A percentile compares a stretch with the other conserved stretches of the same genome.
These are phyloP conservation scores for Aureobasidium sp. DNA, from an alignment of 2,329 filamentous ascomycete genomes.

Conservation along the genomic window DNA sequence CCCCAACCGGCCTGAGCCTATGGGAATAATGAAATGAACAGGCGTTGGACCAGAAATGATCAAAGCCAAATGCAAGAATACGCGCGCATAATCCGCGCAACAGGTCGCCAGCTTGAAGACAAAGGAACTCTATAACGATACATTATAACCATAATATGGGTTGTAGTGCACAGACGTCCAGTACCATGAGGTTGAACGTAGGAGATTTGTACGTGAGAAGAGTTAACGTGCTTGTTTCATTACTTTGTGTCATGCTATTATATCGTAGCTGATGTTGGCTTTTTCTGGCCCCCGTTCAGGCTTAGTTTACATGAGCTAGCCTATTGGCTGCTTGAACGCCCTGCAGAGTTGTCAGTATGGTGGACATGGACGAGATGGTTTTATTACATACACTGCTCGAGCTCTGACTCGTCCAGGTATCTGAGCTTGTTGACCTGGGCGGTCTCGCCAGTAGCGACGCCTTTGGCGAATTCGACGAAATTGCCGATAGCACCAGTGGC, in stretches of 20 bases:
- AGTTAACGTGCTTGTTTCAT: conserved; percentile 2
- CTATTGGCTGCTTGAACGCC: conserved; percentile 12
- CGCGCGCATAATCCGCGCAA: neutral
- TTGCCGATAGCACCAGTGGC: conserved; percentile 56
- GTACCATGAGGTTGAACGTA: neutral
- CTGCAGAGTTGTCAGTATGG: neutral
- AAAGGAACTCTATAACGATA: neutral
- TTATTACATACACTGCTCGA: conserved; percentile 47
- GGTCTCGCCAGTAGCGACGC: conserved; percentile 62
- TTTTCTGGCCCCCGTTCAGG: neutral
- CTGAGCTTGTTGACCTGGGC: conserved; percentile 69
- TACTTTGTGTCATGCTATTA: conserved; percentile 12
- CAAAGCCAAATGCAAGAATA: neutral
- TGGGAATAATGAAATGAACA: neutral
- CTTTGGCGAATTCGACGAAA: conserved; percentile 66
- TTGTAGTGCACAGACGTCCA: neutral
- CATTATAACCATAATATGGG: neutral
- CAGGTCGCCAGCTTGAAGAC: neutral
- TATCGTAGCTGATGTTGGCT: conserved; percentile 10
- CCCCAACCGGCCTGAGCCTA: neutral
- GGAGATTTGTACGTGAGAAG: neutral
- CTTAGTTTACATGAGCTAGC: conserved; percentile 1
- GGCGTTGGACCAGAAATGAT: neutral
- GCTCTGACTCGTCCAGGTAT: conserved; percentile 61
- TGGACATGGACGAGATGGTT: neutral